phyloP scores from a whole-genome alignment of 805 yeast species.

The Isabelozyma heimii region DNA sequence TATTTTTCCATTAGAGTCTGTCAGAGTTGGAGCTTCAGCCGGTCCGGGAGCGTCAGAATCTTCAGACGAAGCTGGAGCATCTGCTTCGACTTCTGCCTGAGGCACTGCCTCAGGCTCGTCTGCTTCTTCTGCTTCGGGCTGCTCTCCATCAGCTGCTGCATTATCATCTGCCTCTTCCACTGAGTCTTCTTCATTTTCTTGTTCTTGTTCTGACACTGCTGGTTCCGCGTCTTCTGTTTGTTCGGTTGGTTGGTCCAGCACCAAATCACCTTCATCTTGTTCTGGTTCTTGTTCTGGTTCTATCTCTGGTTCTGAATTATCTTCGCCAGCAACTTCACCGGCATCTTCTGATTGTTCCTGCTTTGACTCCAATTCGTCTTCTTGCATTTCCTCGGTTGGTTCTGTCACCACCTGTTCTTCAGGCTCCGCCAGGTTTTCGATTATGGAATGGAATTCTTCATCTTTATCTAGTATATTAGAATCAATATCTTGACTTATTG shows the following conservation, averaged over 20 bases:
- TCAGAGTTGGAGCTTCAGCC: background rate
- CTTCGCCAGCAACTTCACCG: background rate
- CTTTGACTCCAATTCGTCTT: background rate
- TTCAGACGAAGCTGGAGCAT: background rate
- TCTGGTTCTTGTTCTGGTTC: conserved; percentile 3
- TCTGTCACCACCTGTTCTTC: background rate
- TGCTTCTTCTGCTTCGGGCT: conserved; percentile 2
- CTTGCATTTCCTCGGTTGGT: background rate
- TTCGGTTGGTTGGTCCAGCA: background rate
- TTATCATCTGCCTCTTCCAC: background rate
- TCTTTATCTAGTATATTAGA: background rate
- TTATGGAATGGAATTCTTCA: background rate
- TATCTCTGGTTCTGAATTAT: background rate
- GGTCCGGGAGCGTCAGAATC: background rate
- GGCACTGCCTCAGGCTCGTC: conserved; percentile 1
- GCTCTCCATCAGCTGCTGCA: background rate
- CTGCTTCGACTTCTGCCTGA: background rate
- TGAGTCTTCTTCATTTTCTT: background rate
- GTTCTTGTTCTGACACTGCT: conserved; percentile 1
- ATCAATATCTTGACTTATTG: background rate
- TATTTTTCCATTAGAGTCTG: background rate
- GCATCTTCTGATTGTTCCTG: background rate
- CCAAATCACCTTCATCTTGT: background rate
- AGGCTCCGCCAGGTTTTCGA: background rate
- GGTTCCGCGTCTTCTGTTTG: background rate